Evolutionary conservation across 371 early-diverging fungal species (phyloP).

Genomic region (Aphelidium insulamus): DNA sequence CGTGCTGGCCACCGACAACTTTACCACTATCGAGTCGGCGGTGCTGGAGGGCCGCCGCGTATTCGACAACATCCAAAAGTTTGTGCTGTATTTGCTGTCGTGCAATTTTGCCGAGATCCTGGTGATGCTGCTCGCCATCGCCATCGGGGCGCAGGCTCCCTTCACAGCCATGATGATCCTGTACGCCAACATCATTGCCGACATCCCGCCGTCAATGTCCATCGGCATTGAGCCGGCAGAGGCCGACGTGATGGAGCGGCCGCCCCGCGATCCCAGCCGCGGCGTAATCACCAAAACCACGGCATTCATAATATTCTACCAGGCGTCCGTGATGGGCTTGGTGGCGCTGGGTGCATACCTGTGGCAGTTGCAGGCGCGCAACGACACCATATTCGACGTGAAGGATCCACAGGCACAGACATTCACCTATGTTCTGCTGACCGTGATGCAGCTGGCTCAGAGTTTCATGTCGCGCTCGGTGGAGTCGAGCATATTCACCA

Average conservation of each 20-base stretch:
- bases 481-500: constrained; percentile 34
- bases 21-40: constrained; percentile 22
- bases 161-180: constrained; percentile 27
- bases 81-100: constrained; percentile 23
- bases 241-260: constrained; percentile 18
- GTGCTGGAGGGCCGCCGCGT: constrained; percentile 27
- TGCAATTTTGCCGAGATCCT: constrained; percentile 32
- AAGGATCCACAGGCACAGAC: not conserved
- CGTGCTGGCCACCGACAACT: constrained; percentile 41
- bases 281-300: constrained; percentile 36
- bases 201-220: constrained; percentile 4
- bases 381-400: constrained; percentile 4
- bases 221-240: constrained; percentile 20
- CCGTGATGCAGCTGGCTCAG: constrained; percentile 53
- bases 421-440: constrained; percentile 50
- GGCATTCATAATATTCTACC: constrained; percentile 30
- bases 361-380: constrained; percentile 1
- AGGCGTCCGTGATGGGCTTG: constrained; percentile 34
- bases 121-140: constrained; percentile 3
- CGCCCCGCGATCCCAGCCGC: constrained; percentile 26
- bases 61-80: constrained; percentile 31
- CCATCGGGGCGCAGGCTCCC: constrained; percentile 15
- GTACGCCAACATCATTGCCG: constrained; percentile 30
- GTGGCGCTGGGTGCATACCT: constrained; percentile 29
- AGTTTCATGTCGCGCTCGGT: constrained; percentile 52